These are phyloP conservation scores for Psilocybe azurescens DNA, from an alignment of 768 basidiomycete species.

Conservation along the genomic window DNA sequence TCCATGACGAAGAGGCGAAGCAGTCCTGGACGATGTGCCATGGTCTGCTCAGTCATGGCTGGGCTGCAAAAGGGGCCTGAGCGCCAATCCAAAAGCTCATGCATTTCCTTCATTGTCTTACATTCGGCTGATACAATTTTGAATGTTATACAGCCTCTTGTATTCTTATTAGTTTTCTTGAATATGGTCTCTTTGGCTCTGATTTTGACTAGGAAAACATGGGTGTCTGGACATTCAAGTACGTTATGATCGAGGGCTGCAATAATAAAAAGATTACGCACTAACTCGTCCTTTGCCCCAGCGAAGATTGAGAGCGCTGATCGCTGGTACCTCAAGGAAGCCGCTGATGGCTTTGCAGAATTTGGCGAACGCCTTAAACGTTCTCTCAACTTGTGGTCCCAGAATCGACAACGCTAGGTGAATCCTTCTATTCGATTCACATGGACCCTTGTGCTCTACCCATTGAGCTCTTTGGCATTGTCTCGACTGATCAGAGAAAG, in stretches of 20 bases:
- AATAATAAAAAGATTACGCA: slow-evolving; percentile 4
- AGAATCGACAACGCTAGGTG: slow-evolving; percentile 8
- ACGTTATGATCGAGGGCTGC: not conserved
- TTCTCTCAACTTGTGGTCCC: slow-evolving; percentile 12
- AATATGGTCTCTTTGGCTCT: slow-evolving; percentile 20
- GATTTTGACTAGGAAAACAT: slow-evolving; percentile 18
- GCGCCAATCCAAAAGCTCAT: slow-evolving; percentile 19
- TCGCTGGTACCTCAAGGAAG: slow-evolving; percentile 18
- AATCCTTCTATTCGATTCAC: slow-evolving; percentile 13
- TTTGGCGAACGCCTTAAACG: slow-evolving; percentile 21
- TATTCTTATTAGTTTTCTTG: slow-evolving; percentile 5
- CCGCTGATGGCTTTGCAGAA: slow-evolving; percentile 16
- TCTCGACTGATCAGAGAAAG: slow-evolving; percentile 13
- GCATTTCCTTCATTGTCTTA: slow-evolving; percentile 22
- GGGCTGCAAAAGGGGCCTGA: slow-evolving; percentile 15
- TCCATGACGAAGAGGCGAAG: slow-evolving; percentile 21
- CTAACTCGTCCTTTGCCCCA: slow-evolving; percentile 18
- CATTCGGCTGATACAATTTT: slow-evolving; percentile 17
- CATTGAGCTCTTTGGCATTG: slow-evolving; percentile 20
- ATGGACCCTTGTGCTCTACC: slow-evolving; percentile 17
- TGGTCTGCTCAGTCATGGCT: slow-evolving; percentile 15
- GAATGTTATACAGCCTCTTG: slow-evolving; percentile 17
- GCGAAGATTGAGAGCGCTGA: slow-evolving; percentile 19
- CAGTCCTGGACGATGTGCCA: slow-evolving; percentile 22
- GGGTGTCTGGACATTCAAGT: slow-evolving; percentile 8